Conservation (phyloP, 176 grass and related monocot species). For the Pharus latifolius region DNA sequence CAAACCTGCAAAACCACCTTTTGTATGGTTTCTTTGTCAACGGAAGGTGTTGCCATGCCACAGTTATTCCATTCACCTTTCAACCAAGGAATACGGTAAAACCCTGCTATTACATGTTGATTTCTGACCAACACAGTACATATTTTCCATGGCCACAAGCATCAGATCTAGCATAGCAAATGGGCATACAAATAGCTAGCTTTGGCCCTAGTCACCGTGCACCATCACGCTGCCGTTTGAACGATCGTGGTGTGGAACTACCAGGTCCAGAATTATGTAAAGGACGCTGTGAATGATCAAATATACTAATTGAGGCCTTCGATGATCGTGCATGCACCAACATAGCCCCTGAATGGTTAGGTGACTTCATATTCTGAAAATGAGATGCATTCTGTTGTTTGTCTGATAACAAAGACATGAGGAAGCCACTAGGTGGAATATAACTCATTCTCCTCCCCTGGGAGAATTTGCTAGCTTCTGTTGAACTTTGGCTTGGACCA, state of each 20-base stretch:
- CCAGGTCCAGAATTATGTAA: constrained; percentile 10
- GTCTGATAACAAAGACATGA: constrained; percentile 46
- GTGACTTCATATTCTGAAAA: neutral
- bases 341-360: neutral
- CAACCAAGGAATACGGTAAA: neutral
- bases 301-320: constrained; percentile 5
- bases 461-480: constrained; percentile 5
- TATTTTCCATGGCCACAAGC: neutral
- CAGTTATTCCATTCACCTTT: neutral
- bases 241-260: constrained; percentile 31
- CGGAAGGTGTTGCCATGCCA: neutral
- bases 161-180: neutral
- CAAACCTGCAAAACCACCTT: neutral
- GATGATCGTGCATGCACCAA: neutral
- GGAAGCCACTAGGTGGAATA: constrained; percentile 43
- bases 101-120: neutral
- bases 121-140: neutral
- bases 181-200: neutral
- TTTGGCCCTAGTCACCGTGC: neutral
- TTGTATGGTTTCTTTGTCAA: neutral
- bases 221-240: constrained; percentile 47
- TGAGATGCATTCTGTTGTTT: neutral
- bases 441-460: constrained; percentile 32
- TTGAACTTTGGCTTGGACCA: neutral
- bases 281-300: constrained; percentile 14